Base-by-base conservation (phyloP, 495 filamentous ascomycete species). In the Xylaria nigripes region DNA sequence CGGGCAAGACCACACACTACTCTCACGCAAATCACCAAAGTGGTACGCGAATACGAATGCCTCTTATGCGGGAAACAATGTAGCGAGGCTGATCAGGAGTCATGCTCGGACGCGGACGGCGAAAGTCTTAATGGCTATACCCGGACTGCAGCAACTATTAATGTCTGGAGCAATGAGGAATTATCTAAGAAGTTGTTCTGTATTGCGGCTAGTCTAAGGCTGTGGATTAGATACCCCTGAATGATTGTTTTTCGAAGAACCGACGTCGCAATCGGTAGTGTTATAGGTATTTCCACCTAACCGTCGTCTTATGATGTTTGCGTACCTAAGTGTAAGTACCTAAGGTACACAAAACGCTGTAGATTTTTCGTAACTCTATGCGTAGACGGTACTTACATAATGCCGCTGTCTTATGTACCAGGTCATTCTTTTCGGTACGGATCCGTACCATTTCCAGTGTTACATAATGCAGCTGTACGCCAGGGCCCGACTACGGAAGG, bases 211-310 rank as follows among this genome's bases (percentile, higher is more conserved):
- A 59, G 55, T 59, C 57, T 46, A 50, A 64, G 57, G 59, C 51
- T 64, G 60, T 67, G 64, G 61, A 66, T 61, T 68, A 65, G 63
- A 67, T 65, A 69, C 64, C 66, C 66, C 51, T 58, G 50, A 56
- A 63, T 55, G 54, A 62, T 55, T 2, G 2, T 60, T 48, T 32
- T 51, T n/a, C n/a, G 53, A 50, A 45, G 55, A 51, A 58, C 42
- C 32, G 44, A 51, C 10, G 43, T 47, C 24, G 22, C 30, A 40
- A 27, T 15, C 30, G 43, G 27, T 9, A 4, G 27, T 4, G 27
- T 29, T 29, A 29, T 29, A n/a, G n/a, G n/a, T n/a, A n/a, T n/a
- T n/a, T n/a, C n/a, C n/a, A n/a, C n/a, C n/a, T 29, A 29, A 4
- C 9, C 27, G 27, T 4, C 27, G 4, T 29, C 4, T 29, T 29